Evolutionary conservation across 2,329 filamentous ascomycete species (phyloP), one percentile per base, ranked within the genome.

Genomic region (Colletotrichum lindemuthianum): DNA sequence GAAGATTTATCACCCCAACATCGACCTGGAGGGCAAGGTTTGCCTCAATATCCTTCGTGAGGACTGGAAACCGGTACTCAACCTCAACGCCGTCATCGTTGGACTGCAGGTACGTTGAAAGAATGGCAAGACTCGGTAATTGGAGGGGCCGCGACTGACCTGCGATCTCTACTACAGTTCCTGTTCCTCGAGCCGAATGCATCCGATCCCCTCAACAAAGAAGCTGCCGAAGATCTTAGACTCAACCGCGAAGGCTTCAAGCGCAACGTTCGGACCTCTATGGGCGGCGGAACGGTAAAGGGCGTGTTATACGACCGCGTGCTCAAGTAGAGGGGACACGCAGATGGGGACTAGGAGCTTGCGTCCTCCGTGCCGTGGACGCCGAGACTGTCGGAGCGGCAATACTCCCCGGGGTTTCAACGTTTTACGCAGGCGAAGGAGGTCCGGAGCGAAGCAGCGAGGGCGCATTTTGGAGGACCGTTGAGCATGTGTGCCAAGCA

Each of bases 1-100:
- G 80, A 98, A 97, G 84, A 98, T 99, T 72, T 99, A 99, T 81
- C 96, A 99, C 77, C 96, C 96, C 6, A 99, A 99, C 79, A 99
- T 99, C 76, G 96, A 99, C 74, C 86, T 97, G 44, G 93, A 98
- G 76, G 96, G 96, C 71, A 99, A 99, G 76, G 94, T 99, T 68
- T 99, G 96, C 82, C 81, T 99, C 74, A 99, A 99, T 77, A 99
- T 99, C 72, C 79, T 99, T 73, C 85, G 96, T 67, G 96, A 99
- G 81, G 96, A 99, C 81, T 99, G 96, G 96, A 99, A 98, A 84
- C 96, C 96, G 0, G 96, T 99, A 48, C 81, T 99, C 75, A 98
- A 98, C 77, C 79, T 99, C 76, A 97, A 98, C 75, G 94, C 96
- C 13, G 93, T 98, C 44, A 96, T 99, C 70, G 93, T 98, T 57